Evolutionary conservation across 2,329 filamentous ascomycete genomes (phyloP).

Genomic region (Colletotrichum zoysiae): DNA sequence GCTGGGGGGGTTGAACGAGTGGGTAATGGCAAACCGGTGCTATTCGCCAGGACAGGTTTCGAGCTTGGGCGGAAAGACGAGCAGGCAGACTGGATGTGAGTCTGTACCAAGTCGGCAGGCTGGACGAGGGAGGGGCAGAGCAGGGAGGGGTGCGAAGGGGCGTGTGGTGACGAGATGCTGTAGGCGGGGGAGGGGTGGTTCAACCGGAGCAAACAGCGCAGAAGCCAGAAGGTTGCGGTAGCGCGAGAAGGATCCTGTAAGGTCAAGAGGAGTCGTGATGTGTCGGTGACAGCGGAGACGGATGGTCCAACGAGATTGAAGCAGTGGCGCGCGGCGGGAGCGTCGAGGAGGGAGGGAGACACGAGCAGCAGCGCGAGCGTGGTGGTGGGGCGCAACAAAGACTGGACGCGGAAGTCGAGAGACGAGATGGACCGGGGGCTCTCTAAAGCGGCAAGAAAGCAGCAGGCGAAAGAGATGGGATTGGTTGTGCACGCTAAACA

Average conservation of each 20-base stretch:
- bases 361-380: slow-evolving; percentile 31
- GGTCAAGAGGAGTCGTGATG: slow-evolving; percentile 40
- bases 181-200: slow-evolving; percentile 6
- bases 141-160: slow-evolving; percentile 33
- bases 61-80: slow-evolving; percentile 34
- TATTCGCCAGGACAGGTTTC: slow-evolving; percentile 34
- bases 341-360: slow-evolving; percentile 31
- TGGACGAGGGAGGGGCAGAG: slow-evolving; percentile 32
- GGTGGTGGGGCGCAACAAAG: slow-evolving; percentile 30
- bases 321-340: slow-evolving; percentile 41
- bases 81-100: slow-evolving; percentile 31
- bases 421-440: slow-evolving; percentile 20
- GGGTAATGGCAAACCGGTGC: slow-evolving; percentile 36
- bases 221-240: slow-evolving; percentile 28
- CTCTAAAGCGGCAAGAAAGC: slow-evolving; percentile 45
- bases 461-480: slow-evolving; percentile 21
- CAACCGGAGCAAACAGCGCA: slow-evolving; percentile 1
- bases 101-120: slow-evolving; percentile 32
- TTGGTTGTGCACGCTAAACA: slow-evolving; percentile 44
- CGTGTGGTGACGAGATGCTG: slow-evolving; percentile 34
- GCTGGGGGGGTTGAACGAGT: slow-evolving; percentile 38
- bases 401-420: slow-evolving; percentile 28
- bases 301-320: slow-evolving; percentile 40
- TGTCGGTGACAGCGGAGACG: slow-evolving; percentile 35
- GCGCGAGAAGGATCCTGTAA: slow-evolving; percentile 40